Evolutionary conservation across 331 rosid genomes (phyloP), one percentile per base, ranked within the genome.

Genomic region (Telfairia occidentalis): DNA sequence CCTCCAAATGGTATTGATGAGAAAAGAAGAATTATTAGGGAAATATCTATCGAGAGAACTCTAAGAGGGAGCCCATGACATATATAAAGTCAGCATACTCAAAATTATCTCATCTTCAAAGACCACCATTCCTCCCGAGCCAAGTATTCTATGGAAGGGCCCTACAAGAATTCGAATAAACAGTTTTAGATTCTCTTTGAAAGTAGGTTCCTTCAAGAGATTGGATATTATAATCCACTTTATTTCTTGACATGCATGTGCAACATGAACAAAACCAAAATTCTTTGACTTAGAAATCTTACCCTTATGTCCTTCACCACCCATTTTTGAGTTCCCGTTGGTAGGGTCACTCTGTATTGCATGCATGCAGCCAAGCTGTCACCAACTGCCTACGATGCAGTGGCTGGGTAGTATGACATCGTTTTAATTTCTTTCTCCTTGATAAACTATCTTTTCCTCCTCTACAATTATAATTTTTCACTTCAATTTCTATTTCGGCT

Each of bases 351-450:
- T 21, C 34, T 9, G 57, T n/a, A 50, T 50, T n/a, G 24, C 55
- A 1, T 23, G 16, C n/a, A n/a, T 1, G 16, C 23, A 18, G 15
- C 54, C 54, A 49, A 49, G 54, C 55, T 49, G 55, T 18, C 6
- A n/a, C 24, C 55, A n/a, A 10, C n/a, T n/a, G 9, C 10, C 57
- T 0, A 6, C 8, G 18, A 48, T 2, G 23, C 8, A 48, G 54
- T 48, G 34, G 66, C 49, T 9, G 49, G 49, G 5, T 66, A 43
- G 54, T 28, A 15, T 55, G 67, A 55, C 45, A 4, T 43, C 16
- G 18, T 28, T 30, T 63, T 79, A 32, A 34, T 57, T 83, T 45
- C 32, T 63, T 75, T 29, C 18, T 19, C 58, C 21, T 52, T 35
- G 40, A 70, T 26, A 16, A 70, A 13, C 19, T 24, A 23, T 24